Conservation (phyloP, 495 filamentous ascomycete genomes). For the Cairneyella variabilis region DNA sequence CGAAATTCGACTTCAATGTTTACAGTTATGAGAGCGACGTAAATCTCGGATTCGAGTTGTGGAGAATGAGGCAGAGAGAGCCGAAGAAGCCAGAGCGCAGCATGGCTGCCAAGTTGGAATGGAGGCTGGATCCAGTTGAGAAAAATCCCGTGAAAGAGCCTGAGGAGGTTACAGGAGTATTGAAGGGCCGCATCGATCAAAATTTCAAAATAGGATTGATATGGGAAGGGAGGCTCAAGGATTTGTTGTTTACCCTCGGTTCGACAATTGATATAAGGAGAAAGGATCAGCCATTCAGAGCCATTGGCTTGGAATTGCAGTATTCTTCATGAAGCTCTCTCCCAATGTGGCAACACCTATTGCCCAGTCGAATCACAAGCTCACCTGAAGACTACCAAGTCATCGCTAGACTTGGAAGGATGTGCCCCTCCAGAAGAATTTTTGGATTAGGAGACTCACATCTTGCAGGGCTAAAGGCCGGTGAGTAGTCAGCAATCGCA, state of each 20-base stretch:
- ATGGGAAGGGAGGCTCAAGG: conserved; percentile 93
- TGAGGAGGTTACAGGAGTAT: conserved; percentile 74
- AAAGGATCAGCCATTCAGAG: conserved; percentile 64
- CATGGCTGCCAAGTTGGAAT: conserved; percentile 52
- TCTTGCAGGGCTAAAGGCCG: too few species aligned
- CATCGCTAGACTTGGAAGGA: too few species aligned
- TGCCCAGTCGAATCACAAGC: too few species aligned
- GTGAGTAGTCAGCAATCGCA: too few species aligned
- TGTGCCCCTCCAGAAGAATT: too few species aligned
- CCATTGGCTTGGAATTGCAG: conserved; percentile 81
- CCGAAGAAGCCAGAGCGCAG: conserved; percentile 39
- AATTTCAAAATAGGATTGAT: conserved; percentile 77
- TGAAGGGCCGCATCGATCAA: conserved; percentile 86
- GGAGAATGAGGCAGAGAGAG: conserved; percentile 49
- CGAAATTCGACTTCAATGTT: conserved; percentile 93
- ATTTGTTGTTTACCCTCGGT: conserved; percentile 86
- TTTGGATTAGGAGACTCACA: too few species aligned
- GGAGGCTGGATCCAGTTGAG: conserved; percentile 39
- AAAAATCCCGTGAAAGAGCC: conserved; percentile 28
- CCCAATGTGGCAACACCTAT: too few species aligned
- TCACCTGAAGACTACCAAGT: too few species aligned
- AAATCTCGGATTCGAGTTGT: conserved; percentile 85
- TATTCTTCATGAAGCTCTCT: conserved; percentile 76
- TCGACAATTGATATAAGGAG: conserved; percentile 71
- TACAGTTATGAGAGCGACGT: conserved; percentile 97